Base-by-base conservation (phyloP, 306 rosid species). In the Medicago arabica region DNA sequence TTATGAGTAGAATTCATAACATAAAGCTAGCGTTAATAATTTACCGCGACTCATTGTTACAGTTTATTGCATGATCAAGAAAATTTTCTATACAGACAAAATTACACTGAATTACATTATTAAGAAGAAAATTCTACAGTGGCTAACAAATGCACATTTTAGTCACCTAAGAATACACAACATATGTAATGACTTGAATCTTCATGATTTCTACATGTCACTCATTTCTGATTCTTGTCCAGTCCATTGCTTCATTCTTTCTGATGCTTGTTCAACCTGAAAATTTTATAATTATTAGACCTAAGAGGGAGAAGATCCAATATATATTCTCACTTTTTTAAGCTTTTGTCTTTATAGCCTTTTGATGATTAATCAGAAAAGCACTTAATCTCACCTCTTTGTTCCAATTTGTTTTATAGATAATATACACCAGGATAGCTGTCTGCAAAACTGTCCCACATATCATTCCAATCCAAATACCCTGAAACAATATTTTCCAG, bases 401-500 rank as follows among this genome's bases (percentile, higher is more conserved):
- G 19, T 82, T 92, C 99, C 97, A 92, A 61, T 95, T 88, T 75
- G 99, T 95, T 81, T 78, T 92, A 36, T 70, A 90, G 64, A 86
- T 76, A 57, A 95, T 86, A 39, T 49, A 70, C 72, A 90, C 7
- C 69, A 92, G 90, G 63, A 95, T 89, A 50, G 83, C 6, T 10
- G 99, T 95, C 80, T 95, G 98, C 77, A 95, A 86, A 51, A 81
- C 44, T 55, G 99, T 95, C 61, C 99, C 99, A 43, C 83, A 80
- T 19, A 95, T 90, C 99, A 95, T 95, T 68, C 99, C 99, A 66
- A 83, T 38, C 99, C 99, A 95, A 78, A 95, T 87, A 46, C 97
- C 99, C 99, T 95, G 61, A 76, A 87, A 80, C 5, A 69, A 10
- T 18, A 82, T 0, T 62, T 57, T 64, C 44, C 74, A 5, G 36